Conservation (phyloP, 345 rosid species). For the Streptanthus diversifolius region DNA sequence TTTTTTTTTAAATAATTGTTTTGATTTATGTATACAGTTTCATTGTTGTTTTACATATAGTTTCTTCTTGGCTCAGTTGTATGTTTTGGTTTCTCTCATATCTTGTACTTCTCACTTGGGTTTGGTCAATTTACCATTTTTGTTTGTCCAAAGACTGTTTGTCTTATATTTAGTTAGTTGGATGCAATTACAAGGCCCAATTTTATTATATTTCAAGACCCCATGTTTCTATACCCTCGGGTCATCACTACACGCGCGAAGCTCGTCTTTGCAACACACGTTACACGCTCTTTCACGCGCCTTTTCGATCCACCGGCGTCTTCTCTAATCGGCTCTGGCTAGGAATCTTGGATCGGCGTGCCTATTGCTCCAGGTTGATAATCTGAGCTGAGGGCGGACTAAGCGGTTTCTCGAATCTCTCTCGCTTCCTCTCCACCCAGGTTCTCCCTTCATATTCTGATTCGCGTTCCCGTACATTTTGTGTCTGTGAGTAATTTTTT, state of each 20-base stretch:
- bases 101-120: not conserved
- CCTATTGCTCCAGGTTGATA: not conserved
- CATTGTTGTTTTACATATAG: not conserved
- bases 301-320: conserved; percentile 14
- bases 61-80: not conserved
- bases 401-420: not conserved
- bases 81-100: not conserved
- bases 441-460: not conserved
- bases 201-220: not conserved
- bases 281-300: conserved; percentile 16
- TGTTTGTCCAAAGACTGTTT: not conserved
- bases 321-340: not conserved
- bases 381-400: not conserved
- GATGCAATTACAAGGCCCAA: conserved; percentile 5
- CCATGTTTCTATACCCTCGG: not conserved
- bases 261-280: not conserved
- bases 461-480: not conserved
- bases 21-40: not conserved
- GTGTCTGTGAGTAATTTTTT: not conserved
- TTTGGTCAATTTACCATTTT: not conserved
- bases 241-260: not conserved
- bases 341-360: not conserved
- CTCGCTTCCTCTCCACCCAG: not conserved
- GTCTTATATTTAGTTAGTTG: not conserved
- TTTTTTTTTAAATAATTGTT: too few species aligned